phyloP scores from a whole-genome alignment of 1,284 basidiomycete genomes.

The Papiliotrema flavescens region DNA sequence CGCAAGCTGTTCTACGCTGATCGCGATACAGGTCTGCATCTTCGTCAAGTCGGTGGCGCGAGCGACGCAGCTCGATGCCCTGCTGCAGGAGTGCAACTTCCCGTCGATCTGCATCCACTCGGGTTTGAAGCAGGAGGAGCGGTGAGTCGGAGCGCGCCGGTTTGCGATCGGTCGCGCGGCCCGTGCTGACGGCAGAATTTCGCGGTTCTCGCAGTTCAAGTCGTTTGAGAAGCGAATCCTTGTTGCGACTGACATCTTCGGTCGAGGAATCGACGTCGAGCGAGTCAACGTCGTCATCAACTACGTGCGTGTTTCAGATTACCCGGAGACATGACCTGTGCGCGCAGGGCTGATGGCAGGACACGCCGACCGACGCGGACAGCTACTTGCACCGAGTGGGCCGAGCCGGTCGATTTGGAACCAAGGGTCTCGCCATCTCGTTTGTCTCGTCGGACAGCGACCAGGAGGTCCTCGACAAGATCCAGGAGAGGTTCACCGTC shows the following conservation, averaged over 20 bases:
- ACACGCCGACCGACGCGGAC: constrained; percentile 94
- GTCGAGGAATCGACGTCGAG: constrained; percentile 95
- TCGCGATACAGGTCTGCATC: constrained; percentile 83
- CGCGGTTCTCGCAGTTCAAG: constrained; percentile 98
- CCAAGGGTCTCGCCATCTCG: constrained; percentile 98
- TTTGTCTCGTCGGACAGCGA: constrained; percentile 91
- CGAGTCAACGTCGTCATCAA: constrained; percentile 96
- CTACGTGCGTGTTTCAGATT: constrained; percentile 53
- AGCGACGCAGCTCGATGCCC: constrained; percentile 93
- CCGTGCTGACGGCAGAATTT: constrained; percentile 60
- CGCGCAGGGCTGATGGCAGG: constrained; percentile 41
- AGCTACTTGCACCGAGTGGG: constrained; percentile 98
- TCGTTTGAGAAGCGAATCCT: constrained; percentile 98
- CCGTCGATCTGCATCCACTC: constrained; percentile 98
- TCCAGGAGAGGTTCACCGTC: constrained; percentile 50
- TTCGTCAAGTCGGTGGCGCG: constrained; percentile 98
- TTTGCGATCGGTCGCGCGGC: background rate
- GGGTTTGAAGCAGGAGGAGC: constrained; percentile 88
- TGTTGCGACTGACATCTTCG: constrained; percentile 96
- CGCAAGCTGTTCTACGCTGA: too few relatives aligned
- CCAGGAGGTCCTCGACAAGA: constrained; percentile 73
- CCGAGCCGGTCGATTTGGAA: constrained; percentile 98
- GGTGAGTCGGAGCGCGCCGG: constrained; percentile 56
- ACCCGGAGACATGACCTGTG: background rate
- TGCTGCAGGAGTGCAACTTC: constrained; percentile 97